These are phyloP conservation scores for Naganishia antarctica DNA, from an alignment of 768 basidiomycete species.

Conservation along the genomic window DNA sequence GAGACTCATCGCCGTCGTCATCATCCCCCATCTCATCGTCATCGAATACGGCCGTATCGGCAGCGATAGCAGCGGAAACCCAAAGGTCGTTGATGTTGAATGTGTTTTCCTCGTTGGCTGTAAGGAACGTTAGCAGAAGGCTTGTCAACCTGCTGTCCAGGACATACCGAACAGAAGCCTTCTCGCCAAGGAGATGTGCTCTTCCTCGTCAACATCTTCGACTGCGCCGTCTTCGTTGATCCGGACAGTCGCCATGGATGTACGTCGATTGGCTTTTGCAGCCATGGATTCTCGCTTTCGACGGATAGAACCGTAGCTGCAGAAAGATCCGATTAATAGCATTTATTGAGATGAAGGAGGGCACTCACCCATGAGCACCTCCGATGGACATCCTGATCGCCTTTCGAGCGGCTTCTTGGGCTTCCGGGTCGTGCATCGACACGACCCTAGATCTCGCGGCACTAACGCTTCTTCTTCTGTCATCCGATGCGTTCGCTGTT, in stretches of 20 bases:
- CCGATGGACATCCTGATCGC: slow-evolving; percentile 46
- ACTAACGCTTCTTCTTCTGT: neutral
- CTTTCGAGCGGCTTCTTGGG: slow-evolving; percentile 29
- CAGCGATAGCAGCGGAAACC: slow-evolving; percentile 95
- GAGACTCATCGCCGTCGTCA: slow-evolving; percentile 50
- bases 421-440: slow-evolving; percentile 23
- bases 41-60: slow-evolving; percentile 58
- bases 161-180: slow-evolving; percentile 62
- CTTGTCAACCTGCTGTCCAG: too few species aligned
- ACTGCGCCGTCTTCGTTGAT: slow-evolving; percentile 32
- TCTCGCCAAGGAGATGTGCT: slow-evolving; percentile 72
- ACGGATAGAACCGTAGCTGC: slow-evolving; percentile 47
- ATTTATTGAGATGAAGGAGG: neutral
- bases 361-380: slow-evolving; percentile 45
- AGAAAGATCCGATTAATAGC: neutral
- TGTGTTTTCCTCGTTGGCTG: slow-evolving; percentile 87
- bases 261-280: slow-evolving; percentile 41
- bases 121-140: too few species aligned
- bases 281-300: slow-evolving; percentile 48
- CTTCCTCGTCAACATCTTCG: slow-evolving; percentile 45
- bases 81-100: slow-evolving; percentile 93
- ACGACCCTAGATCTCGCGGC: neutral
- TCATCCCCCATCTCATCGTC: slow-evolving; percentile 71
- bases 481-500: neutral
- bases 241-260: slow-evolving; percentile 34